Percentiles rank a stretch among this genome's conserved stretches.
These are phyloP conservation scores for Thamnidium elegans DNA, from an alignment of 192 early-diverging fungal genomes.

Conservation along the genomic window DNA sequence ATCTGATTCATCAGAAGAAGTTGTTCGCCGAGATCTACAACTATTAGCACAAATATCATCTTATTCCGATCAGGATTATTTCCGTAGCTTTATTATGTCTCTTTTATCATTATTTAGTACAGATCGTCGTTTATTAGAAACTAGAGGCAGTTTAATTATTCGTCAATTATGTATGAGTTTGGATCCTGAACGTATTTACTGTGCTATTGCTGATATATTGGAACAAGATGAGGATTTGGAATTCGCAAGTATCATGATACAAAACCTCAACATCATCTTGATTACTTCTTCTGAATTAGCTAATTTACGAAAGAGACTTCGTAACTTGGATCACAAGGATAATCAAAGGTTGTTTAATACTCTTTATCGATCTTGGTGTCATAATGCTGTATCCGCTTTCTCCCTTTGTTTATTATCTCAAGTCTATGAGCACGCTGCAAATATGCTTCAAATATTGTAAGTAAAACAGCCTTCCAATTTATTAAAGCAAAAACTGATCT, in stretches of 20 bases:
- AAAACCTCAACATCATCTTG: conserved; percentile 94
- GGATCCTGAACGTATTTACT: conserved; percentile 89
- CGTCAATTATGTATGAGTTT: conserved; percentile 88
- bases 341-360: conserved; percentile 73
- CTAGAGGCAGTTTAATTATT: conserved; percentile 87
- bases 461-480: neutral
- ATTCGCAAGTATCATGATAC: conserved; percentile 96
- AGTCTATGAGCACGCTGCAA: conserved; percentile 88
- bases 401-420: conserved; percentile 95
- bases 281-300: conserved; percentile 92
- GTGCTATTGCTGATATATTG: conserved; percentile 82
- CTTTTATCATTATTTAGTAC: conserved; percentile 87
- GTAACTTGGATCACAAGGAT: conserved; percentile 69
- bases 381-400: conserved; percentile 93
- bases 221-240: conserved; percentile 88
- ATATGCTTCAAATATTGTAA: conserved; percentile 78
- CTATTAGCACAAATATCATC: conserved; percentile 93
- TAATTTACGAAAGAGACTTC: conserved; percentile 75
- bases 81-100: conserved; percentile 85
- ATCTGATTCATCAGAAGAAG: conserved; percentile 91
- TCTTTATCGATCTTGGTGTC: conserved; percentile 94
- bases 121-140: conserved; percentile 85
- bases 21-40: conserved; percentile 89
- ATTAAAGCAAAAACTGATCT: no score
- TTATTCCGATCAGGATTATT: conserved; percentile 82